Base-by-base conservation (phyloP, 1,139 yeast species). In the Nakaseomyces uthaithaninus region DNA sequence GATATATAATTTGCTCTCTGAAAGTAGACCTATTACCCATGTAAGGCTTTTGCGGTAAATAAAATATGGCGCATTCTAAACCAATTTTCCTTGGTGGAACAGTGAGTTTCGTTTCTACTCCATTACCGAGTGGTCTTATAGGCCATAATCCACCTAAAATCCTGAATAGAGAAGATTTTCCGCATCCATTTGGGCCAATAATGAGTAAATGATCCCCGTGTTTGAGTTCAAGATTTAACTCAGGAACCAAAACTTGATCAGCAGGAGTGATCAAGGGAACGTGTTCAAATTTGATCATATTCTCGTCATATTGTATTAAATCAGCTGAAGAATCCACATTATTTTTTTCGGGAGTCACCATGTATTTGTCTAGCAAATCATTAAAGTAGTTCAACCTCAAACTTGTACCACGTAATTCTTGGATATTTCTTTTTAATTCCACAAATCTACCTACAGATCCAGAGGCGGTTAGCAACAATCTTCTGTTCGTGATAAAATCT, bases 131-230 rank as follows among this genome's bases (percentile, higher is more conserved):
- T 8, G 24, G 35, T 34, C 64, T 57, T 18, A 89, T 80, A 2
- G 94, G 94, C 97, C 97, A 89, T 49, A 89, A 69, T 0, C 95
- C 95, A 42, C 96, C 96, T 38, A 89, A 71, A 57, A 89, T 76
- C 57, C 96, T 74, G 62, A 89, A 89, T 44, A 89, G 66, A 0
- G 96, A 87, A 0, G 95, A 86, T 62, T 89, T 89, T 27, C 97
- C 97, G 43, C 94, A 84, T 2, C 96, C 96, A 57, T 89, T 89
- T 7, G 96, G 96, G 0, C 96, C 97, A 6, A 91, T 91, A 58
- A 89, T 87, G 45, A 89, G 69, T 43, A 89, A 68, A 62, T 89
- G 94, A 43, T 87, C 81, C 24, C 96, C 96, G 34, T 76, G 81
- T 47, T 78, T 75, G 42, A 89, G 75, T 39, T 78, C 70, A 60